These are phyloP conservation scores for Hypoxylon fuscum DNA, from an alignment of 495 filamentous ascomycete genomes.

Conservation along the genomic window DNA sequence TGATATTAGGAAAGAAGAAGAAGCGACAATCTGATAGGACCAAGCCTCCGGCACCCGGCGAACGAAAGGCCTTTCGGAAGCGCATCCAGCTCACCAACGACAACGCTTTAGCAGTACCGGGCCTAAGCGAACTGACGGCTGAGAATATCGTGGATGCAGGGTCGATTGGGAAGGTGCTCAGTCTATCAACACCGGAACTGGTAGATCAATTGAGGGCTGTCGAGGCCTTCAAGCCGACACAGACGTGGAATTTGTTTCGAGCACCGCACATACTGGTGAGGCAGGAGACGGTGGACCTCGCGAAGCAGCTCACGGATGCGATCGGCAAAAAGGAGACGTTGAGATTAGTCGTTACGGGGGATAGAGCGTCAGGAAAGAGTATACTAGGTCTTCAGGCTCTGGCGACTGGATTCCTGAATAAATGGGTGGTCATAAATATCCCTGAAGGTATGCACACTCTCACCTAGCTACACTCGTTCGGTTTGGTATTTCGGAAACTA, in stretches of 20 bases:
- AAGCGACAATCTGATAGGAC: slow-evolving; percentile 47
- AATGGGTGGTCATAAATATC: slow-evolving; percentile 88
- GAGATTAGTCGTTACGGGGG: slow-evolving; percentile 76
- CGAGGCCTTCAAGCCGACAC: slow-evolving; percentile 90
- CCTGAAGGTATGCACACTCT: slow-evolving; percentile 76
- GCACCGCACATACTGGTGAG: slow-evolving; percentile 79
- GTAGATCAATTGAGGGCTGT: slow-evolving; percentile 81
- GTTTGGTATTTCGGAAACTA: slow-evolving; percentile 3
- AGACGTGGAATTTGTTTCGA: slow-evolving; percentile 88
- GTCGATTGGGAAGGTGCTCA: slow-evolving; percentile 70
- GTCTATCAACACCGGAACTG: slow-evolving; percentile 70
- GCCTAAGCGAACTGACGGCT: slow-evolving; percentile 66
- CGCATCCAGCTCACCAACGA: slow-evolving; percentile 90
- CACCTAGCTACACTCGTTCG: neutral
- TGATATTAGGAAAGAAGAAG: slow-evolving; percentile 61
- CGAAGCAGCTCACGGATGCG: slow-evolving; percentile 63
- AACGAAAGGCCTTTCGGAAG: slow-evolving; percentile 87
- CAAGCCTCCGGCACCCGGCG: slow-evolving; percentile 72
- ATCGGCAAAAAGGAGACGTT: slow-evolving; percentile 66
- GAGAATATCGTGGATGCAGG: slow-evolving; percentile 63
- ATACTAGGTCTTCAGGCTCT: slow-evolving; percentile 85
- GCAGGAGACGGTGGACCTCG: slow-evolving; percentile 76
- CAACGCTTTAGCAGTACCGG: slow-evolving; percentile 81
- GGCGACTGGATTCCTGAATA: slow-evolving; percentile 80
- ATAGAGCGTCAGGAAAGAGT: slow-evolving; percentile 82